Conservation (phyloP, 1,139 yeast species). For the Pichia sp. region DNA sequence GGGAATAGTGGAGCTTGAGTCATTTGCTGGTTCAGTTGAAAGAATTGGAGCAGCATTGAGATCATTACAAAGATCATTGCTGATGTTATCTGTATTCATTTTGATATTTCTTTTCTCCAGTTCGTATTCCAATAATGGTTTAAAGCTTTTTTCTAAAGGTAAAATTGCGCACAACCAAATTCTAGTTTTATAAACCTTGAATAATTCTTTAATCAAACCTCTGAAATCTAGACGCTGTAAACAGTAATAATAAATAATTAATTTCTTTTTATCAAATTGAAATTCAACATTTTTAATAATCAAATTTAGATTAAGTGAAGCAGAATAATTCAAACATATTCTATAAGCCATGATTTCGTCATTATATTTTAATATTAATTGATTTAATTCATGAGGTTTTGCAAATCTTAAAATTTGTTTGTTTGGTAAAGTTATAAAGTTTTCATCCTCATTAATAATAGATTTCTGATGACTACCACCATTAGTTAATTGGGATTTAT, state of each 20-base stretch:
- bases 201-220: constrained; percentile 83
- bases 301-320: constrained; percentile 28
- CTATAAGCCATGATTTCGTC: constrained; percentile 74
- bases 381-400: constrained; percentile 55
- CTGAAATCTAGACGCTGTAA: constrained; percentile 86
- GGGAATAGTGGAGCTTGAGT: constrained; percentile 8
- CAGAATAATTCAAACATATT: constrained; percentile 50
- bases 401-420: constrained; percentile 76
- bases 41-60: too few species aligned
- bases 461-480: constrained; percentile 27
- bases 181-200: constrained; percentile 90
- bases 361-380: constrained; percentile 52
- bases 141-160: constrained; percentile 30
- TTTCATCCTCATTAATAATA: constrained; percentile 32
- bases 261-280: constrained; percentile 90
- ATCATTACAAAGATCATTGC: too few species aligned
- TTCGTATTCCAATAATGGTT: constrained; percentile 28
- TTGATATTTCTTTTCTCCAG: constrained; percentile 21
- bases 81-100: constrained; percentile 1
- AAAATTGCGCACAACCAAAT: constrained; percentile 95
- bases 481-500: constrained; percentile 20
- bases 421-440: constrained; percentile 32
- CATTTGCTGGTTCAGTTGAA: not conserved
- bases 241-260: constrained; percentile 84
- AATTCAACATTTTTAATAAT: constrained; percentile 65